Percentiles rank a stretch among this genome's conserved stretches.
phyloP scores from a whole-genome alignment of 2,329 filamentous ascomycete species.

The Aureobasidium sp. region DNA sequence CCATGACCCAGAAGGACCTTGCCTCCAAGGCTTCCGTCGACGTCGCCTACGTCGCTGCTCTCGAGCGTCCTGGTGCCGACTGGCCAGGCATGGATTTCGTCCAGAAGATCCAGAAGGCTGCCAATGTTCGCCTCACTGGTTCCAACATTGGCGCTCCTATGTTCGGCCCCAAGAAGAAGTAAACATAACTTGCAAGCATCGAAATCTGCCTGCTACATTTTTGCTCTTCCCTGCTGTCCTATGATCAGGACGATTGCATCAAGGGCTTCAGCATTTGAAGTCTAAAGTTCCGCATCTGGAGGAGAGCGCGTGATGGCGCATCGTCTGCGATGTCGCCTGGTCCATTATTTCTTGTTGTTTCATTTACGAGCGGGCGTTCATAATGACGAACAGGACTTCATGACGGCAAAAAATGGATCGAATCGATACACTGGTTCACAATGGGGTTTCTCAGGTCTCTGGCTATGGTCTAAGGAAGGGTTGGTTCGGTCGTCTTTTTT shows the following conservation, averaged over 20 bases:
- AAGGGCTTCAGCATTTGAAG: not conserved
- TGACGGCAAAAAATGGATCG: conserved; percentile 4
- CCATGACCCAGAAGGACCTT: conserved; percentile 82
- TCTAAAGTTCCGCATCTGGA: not conserved
- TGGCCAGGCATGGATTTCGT: conserved; percentile 82
- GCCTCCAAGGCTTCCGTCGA: conserved; percentile 89
- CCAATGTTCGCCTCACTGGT: conserved; percentile 33
- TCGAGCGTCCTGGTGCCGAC: conserved; percentile 73
- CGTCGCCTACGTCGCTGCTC: conserved; percentile 69
- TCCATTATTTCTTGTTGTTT: conserved; percentile 9
- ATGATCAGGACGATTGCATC: not conserved
- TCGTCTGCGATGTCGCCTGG: not conserved
- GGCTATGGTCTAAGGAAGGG: not conserved
- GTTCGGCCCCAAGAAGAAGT: conserved; percentile 68
- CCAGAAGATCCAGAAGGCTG: conserved; percentile 65
- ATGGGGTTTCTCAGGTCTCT: not conserved
- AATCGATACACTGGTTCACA: not conserved
- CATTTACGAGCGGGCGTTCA: conserved; percentile 11
- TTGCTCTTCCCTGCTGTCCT: not conserved
- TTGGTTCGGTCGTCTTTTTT: not conserved
- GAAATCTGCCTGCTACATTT: conserved; percentile 1
- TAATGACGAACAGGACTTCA: conserved; percentile 14
- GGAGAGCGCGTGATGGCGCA: not conserved
- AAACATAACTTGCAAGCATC: conserved; percentile 4
- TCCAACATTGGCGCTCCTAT: conserved; percentile 67